Percentiles rank a stretch among this genome's conserved stretches.
These are phyloP conservation scores for Teunomyces funiuensis DNA, from an alignment of 805 yeast species.

Conservation along the genomic window DNA sequence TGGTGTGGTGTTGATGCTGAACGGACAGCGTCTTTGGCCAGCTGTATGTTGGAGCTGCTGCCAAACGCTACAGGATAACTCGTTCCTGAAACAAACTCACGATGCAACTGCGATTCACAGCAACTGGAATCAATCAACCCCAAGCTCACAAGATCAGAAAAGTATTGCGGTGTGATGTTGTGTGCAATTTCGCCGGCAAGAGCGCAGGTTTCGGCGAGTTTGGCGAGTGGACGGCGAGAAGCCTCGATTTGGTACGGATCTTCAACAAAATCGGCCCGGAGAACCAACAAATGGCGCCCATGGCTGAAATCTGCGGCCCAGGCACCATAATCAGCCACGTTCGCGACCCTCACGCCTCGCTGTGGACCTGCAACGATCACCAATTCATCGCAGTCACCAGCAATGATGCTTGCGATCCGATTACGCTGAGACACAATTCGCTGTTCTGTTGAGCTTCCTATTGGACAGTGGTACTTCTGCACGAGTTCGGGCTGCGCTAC, in stretches of 20 bases:
- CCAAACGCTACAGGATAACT: constrained; percentile 51
- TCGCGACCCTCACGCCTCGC: constrained; percentile 15
- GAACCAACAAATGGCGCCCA: constrained; percentile 20
- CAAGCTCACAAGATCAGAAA: constrained; percentile 46
- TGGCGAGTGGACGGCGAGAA: constrained; percentile 39
- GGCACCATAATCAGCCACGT: constrained; percentile 31
- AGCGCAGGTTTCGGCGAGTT: constrained; percentile 44
- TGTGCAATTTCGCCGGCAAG: constrained; percentile 47
- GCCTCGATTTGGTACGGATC: constrained; percentile 10
- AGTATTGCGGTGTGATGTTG: constrained; percentile 51
- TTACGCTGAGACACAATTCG: constrained; percentile 16
- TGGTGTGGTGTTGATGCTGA: constrained; percentile 47
- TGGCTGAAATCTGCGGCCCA: constrained; percentile 44
- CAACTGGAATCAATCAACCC: constrained; percentile 45
- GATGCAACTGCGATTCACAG: constrained; percentile 49
- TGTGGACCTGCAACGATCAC: not conserved
- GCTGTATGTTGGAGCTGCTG: constrained; percentile 24
- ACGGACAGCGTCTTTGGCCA: constrained; percentile 46
- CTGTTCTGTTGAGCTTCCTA: not conserved
- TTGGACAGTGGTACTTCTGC: constrained; percentile 1
- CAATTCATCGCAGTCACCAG: not conserved
- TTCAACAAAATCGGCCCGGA: constrained; percentile 39
- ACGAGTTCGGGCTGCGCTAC: constrained; percentile 1
- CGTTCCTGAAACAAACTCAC: constrained; percentile 51
- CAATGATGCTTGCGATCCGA: not conserved